Percentiles rank a stretch among this genome's conserved stretches.
Conservation (phyloP, 768 basidiomycete species). For the Multifurca ochricompacta region DNA sequence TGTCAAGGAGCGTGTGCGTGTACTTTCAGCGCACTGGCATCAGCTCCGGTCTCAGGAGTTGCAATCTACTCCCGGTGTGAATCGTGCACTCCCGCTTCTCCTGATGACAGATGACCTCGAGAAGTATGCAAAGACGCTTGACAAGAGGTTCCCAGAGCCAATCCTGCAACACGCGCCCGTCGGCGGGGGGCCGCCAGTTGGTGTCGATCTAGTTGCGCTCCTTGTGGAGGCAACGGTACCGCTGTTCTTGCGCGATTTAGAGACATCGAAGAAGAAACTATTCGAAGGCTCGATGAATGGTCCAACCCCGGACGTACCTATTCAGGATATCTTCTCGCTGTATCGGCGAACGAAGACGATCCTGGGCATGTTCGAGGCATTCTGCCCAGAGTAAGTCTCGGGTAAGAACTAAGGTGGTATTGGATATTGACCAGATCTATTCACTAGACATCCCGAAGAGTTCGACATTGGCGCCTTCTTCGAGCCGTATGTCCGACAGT, state of each 20-base stretch:
- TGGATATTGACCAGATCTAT: not conserved
- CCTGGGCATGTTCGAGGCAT: conserved; percentile 73
- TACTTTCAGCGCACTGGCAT: conserved; percentile 55
- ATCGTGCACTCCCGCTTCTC: conserved; percentile 72
- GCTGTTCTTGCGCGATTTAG: conserved; percentile 55
- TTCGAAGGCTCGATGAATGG: conserved; percentile 82
- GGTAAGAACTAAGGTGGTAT: conserved; percentile 1
- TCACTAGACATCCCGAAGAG: conserved; percentile 42
- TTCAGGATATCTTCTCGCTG: conserved; percentile 83
- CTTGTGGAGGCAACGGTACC: conserved; percentile 65
- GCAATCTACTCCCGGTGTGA: conserved; percentile 64
- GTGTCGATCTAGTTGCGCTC: conserved; percentile 65
- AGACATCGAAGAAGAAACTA: conserved; percentile 61
- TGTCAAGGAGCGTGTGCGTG: conserved; percentile 55
- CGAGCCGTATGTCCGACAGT: conserved; percentile 79
- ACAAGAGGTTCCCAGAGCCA: conserved; percentile 82
- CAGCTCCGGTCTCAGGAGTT: conserved; percentile 55
- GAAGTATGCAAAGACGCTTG: conserved; percentile 72
- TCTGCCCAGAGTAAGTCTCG: conserved; percentile 61
- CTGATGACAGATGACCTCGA: conserved; percentile 86
- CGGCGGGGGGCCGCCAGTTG: not conserved
- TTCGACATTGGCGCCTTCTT: conserved; percentile 77
- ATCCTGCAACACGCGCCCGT: conserved; percentile 57
- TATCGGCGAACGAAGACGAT: conserved; percentile 74
- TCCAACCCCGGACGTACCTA: conserved; percentile 79